Base-by-base conservation (phyloP, 805 yeast species). In the Kluyveromyces wickerhamii region DNA sequence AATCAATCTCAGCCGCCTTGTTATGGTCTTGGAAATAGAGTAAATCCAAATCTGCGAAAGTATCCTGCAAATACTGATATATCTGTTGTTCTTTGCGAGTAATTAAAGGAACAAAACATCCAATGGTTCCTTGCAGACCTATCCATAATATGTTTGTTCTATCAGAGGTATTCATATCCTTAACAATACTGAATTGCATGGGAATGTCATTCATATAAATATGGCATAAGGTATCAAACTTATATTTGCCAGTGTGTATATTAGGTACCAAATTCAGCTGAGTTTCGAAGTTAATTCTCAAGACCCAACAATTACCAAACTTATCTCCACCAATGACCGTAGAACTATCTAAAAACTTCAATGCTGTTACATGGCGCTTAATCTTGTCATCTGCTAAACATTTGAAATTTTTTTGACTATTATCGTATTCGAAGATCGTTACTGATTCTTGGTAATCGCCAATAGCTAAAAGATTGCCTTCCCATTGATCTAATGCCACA, bases 301-400 rank as follows among this genome's bases (percentile, higher is more conserved):
- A 58, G 1, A 83, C 70, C 57, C 79, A 77, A 0, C 87, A 30
- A 46, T 80, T 84, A 1, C 97, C 96, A 58, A 82, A 86, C 49
- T 77, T 79, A 53, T 92, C 97, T 10, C 95, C 95, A 1, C 84
- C 85, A 26, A 81, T 62, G 1, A 82, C 72, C 0, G 96, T 86
- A 37, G 75, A 76, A 41, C 74, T 71, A 52, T 92, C 97, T 4
- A 92, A 58, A 43, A 74, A 59, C 3, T 66, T 50, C 27, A 80
- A 45, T 2, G 76, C 46, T 0, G 94, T 79, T 3, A 80, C 67
- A 48, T 80, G 82, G 21, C 96, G 63, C 21, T 77, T 66, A 24
- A 79, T 59, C 1, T 67, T 54, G 57, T 92, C 97, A 49, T 77
- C 87, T 1, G 76, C 77, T 38, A 88, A 62, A 2, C 80, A 72